These are phyloP conservation scores for Leccinum longicurvipes DNA, from an alignment of 768 basidiomycete species.

Conservation along the genomic window DNA sequence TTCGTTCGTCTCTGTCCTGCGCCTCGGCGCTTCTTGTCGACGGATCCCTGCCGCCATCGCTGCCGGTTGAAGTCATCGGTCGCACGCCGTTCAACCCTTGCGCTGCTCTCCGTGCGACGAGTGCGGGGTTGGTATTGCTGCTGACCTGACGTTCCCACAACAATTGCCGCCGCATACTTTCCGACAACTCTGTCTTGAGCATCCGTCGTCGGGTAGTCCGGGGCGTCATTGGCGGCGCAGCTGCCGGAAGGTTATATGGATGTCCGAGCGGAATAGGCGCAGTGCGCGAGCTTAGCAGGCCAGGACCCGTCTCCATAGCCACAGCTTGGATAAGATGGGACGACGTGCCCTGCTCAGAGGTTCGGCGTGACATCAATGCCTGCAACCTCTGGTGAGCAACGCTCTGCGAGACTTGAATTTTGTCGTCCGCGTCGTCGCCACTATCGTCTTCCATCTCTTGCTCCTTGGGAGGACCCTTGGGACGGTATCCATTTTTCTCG, in stretches of 20 bases:
- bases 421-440: conserved; percentile 47
- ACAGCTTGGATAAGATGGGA: conserved; percentile 23
- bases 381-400: conserved; percentile 67
- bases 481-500: conserved; percentile 48
- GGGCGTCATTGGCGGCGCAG: conserved; percentile 70
- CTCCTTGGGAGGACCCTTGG: conserved; percentile 61
- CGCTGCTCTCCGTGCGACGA: conserved; percentile 28
- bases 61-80: conserved; percentile 33
- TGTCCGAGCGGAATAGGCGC: conserved; percentile 58
- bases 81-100: conserved; percentile 31
- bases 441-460: conserved; percentile 68
- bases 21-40: conserved; percentile 18
- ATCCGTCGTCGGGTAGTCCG: conserved; percentile 82
- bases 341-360: conserved; percentile 27
- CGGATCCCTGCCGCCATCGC: conserved; percentile 13
- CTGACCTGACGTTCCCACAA: conserved; percentile 78
- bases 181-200: conserved; percentile 81
- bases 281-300: conserved; percentile 30
- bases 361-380: conserved; percentile 49
- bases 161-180: conserved; percentile 75
- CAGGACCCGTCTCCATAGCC: conserved; percentile 14
- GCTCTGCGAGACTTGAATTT: conserved; percentile 59
- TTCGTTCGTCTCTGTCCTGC: conserved; percentile 41
- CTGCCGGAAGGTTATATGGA: conserved; percentile 72
- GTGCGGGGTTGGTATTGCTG: conserved; percentile 43